Evolutionary conservation across 164 flowering plant genomes (phyloP).

Genomic region (Vitis cinerea): DNA sequence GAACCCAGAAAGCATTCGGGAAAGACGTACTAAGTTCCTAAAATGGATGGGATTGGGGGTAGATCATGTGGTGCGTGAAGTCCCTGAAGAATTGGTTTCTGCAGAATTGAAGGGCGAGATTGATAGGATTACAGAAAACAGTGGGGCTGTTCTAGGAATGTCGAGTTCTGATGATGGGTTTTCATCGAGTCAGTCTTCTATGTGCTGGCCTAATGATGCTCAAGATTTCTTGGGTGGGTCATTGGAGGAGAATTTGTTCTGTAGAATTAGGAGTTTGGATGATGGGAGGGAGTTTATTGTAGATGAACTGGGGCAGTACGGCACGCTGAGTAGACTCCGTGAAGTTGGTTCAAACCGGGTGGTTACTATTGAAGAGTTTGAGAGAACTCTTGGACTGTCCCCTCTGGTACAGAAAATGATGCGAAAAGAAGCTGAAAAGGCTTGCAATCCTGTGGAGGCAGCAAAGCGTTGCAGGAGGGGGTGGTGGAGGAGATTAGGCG

Average conservation of each 20-base stretch:
- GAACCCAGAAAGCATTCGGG: constrained; percentile 42
- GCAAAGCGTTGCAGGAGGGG: constrained; percentile 29
- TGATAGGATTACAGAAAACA: constrained; percentile 30
- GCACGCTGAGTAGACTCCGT: constrained; percentile 26
- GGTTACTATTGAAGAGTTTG: constrained; percentile 41
- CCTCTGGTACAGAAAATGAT: constrained; percentile 30
- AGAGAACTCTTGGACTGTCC: constrained; percentile 37
- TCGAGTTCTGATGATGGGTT: constrained; percentile 25
- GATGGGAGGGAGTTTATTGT: constrained; percentile 36
- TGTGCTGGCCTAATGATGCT: constrained; percentile 20
- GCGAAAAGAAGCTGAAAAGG: constrained; percentile 3
- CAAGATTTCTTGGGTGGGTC: constrained; percentile 11
- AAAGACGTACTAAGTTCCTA: constrained; percentile 53
- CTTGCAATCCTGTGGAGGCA: constrained; percentile 5
- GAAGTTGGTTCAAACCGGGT: constrained; percentile 40
- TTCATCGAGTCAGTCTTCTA: constrained; percentile 39
- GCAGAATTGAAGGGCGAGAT: constrained; percentile 17
- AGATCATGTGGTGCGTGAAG: constrained; percentile 19
- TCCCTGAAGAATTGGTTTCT: constrained; percentile 8
- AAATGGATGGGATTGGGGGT: constrained; percentile 48
- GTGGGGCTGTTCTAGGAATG: constrained; percentile 49
- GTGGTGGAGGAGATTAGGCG: constrained; percentile 47
- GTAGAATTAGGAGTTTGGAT: constrained; percentile 47
- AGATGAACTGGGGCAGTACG: constrained; percentile 37
- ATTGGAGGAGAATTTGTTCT: constrained; percentile 25